Percentiles rank a stretch among this genome's conserved stretches.
phyloP scores from a whole-genome alignment of 768 basidiomycete genomes.

The Tricholoma sp. region DNA sequence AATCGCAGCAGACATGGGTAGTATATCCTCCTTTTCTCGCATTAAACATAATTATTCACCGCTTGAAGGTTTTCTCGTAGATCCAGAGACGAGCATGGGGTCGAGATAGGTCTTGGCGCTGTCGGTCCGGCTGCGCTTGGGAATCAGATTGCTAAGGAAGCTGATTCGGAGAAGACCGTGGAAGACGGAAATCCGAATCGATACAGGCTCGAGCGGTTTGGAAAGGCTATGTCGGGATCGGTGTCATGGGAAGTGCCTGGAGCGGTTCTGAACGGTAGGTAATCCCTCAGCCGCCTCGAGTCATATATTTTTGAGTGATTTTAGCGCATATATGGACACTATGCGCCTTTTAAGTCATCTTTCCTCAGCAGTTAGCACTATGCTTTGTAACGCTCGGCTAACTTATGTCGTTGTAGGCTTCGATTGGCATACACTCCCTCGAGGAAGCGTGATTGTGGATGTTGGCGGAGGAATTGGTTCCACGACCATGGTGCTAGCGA shows the following conservation, averaged over 20 bases:
- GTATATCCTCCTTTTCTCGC: not conserved
- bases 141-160: too few relatives aligned
- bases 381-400: not conserved
- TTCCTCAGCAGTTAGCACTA: not conserved
- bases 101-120: constrained; percentile 18
- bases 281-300: not conserved
- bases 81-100: constrained; percentile 1
- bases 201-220: constrained; percentile 62
- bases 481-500: constrained; percentile 34
- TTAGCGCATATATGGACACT: not conserved
- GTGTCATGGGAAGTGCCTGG: constrained; percentile 65
- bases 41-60: not conserved
- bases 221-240: constrained; percentile 71
- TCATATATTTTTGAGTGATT: not conserved
- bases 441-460: constrained; percentile 53
- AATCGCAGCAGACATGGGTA: not conserved
- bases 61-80: not conserved
- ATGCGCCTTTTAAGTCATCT: not conserved
- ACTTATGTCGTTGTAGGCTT: constrained; percentile 36
- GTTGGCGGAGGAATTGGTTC: constrained; percentile 68
- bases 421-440: constrained; percentile 48
- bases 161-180: too few relatives aligned
- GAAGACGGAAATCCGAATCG: constrained; percentile 30
- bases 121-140: constrained; percentile 6
- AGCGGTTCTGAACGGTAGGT: constrained; percentile 49